Conservation (phyloP, 495 filamentous ascomycete genomes). For the Trichoderma asperelloides region DNA sequence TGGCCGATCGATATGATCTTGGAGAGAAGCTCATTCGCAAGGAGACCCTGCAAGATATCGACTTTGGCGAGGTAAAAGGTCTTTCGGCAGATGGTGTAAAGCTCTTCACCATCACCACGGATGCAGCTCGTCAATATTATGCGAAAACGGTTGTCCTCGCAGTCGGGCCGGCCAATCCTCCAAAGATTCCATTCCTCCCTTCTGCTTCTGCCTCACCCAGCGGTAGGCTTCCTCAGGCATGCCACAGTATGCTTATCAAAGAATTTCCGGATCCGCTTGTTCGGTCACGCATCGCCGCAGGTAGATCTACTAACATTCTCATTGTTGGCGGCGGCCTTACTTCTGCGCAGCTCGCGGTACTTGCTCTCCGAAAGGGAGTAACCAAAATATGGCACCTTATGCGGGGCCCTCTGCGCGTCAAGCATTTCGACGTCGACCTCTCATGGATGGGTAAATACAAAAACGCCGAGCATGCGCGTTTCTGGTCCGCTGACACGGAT, state of each 20-base stretch:
- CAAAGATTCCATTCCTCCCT: constrained; percentile 35
- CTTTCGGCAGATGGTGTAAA: constrained; percentile 26
- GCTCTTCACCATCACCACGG: constrained; percentile 45
- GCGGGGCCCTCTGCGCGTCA: constrained; percentile 50
- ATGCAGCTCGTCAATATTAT: constrained; percentile 31
- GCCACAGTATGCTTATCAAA: constrained; percentile 48
- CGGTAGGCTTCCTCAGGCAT: constrained; percentile 37
- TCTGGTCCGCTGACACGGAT: constrained; percentile 52
- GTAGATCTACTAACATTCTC: constrained; percentile 41
- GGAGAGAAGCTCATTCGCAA: constrained; percentile 34
- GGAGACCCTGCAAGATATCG: constrained; percentile 41
- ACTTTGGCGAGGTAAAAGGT: constrained; percentile 29
- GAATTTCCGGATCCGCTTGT: constrained; percentile 37
- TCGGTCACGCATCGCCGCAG: constrained; percentile 35
- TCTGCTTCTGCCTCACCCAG: constrained; percentile 10
- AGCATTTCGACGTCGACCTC: constrained; percentile 55
- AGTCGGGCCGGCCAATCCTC: constrained; percentile 45
- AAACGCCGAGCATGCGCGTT: constrained; percentile 53
- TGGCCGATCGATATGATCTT: constrained; percentile 45
- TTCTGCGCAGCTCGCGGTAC: constrained; percentile 50
- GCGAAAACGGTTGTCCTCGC: constrained; percentile 48
- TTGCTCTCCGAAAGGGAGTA: constrained; percentile 44
- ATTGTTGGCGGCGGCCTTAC: constrained; percentile 55
- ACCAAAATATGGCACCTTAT: constrained; percentile 49
- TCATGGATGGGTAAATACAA: constrained; percentile 60